Conservation (phyloP, 2,329 filamentous ascomycete genomes). For the Spiromastix sp. region DNA sequence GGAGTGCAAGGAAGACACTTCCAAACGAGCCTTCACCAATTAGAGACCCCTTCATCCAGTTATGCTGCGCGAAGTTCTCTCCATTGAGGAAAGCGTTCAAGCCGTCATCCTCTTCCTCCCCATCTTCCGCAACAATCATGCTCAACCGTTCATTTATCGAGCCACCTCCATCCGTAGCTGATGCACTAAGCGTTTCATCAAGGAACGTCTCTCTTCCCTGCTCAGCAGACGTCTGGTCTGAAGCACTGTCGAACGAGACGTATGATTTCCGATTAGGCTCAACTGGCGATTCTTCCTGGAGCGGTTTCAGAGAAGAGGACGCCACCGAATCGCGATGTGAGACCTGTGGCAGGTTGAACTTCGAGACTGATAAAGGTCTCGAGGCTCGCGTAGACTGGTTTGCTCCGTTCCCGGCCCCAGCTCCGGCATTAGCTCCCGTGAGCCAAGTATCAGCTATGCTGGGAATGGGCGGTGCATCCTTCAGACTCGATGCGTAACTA, state of each 20-base stretch:
- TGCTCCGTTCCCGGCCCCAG: too few relatives aligned
- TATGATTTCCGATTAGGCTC: slow-evolving; percentile 92
- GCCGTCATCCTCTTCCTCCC: slow-evolving; percentile 83
- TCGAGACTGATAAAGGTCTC: slow-evolving; percentile 51
- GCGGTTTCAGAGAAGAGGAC: slow-evolving; percentile 76
- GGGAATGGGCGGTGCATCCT: slow-evolving; percentile 87
- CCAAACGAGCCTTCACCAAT: slow-evolving; percentile 97
- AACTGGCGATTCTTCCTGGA: slow-evolving; percentile 79
- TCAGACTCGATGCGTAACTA: slow-evolving; percentile 84
- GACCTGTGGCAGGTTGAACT: slow-evolving; percentile 47
- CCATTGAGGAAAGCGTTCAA: slow-evolving; percentile 81
- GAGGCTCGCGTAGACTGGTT: slow-evolving; percentile 41
- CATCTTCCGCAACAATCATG: slow-evolving; percentile 77
- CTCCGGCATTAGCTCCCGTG: slow-evolving; percentile 38
- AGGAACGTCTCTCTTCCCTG: slow-evolving; percentile 76
- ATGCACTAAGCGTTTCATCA: slow-evolving; percentile 66
- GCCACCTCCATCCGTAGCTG: slow-evolving; percentile 49
- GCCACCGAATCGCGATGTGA: slow-evolving; percentile 78
- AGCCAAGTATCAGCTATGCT: slow-evolving; percentile 94
- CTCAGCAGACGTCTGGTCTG: slow-evolving; percentile 61
- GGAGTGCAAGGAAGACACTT: slow-evolving; percentile 86
- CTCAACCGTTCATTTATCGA: slow-evolving; percentile 76
- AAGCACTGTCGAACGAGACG: slow-evolving; percentile 56
- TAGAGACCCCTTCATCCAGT: slow-evolving; percentile 98
- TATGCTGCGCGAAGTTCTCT: slow-evolving; percentile 91